These are phyloP conservation scores for Mucor saturninus DNA, from an alignment of 371 early-diverging fungal species.

Conservation along the genomic window DNA sequence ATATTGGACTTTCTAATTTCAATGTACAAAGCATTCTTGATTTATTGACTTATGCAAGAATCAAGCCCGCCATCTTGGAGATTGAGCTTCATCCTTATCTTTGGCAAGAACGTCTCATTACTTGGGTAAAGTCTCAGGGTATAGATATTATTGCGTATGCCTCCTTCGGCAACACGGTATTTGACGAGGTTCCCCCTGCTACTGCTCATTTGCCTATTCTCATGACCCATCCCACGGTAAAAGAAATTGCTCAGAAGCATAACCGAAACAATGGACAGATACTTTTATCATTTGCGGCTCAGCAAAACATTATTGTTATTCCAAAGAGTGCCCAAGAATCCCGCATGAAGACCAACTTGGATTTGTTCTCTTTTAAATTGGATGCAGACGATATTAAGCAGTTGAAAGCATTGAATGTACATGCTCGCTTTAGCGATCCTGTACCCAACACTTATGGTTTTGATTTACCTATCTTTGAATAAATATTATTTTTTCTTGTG, in stretches of 20 bases:
- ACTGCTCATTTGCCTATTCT: constrained; percentile 40
- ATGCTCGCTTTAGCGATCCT: constrained; percentile 44
- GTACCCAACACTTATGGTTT: constrained; percentile 30
- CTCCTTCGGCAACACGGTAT: constrained; percentile 11
- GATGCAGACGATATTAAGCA: constrained; percentile 34
- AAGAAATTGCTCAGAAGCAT: constrained; percentile 18
- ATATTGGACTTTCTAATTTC: constrained; percentile 72
- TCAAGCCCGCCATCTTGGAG: constrained; percentile 34
- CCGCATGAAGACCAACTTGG: constrained; percentile 51
- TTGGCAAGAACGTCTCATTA: constrained; percentile 12
- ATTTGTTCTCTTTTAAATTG: constrained; percentile 31
- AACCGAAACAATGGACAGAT: constrained; percentile 26
- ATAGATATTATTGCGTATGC: constrained; percentile 49
- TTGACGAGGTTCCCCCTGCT: constrained; percentile 45
- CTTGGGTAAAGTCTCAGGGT: constrained; percentile 6
- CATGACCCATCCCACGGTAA: constrained; percentile 37
- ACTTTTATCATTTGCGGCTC: constrained; percentile 61
- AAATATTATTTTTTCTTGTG: constrained; percentile 2
- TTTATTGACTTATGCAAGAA: constrained; percentile 40
- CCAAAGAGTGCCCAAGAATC: constrained; percentile 63
- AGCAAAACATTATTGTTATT: constrained; percentile 59
- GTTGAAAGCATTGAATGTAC: constrained; percentile 30
- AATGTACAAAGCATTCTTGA: constrained; percentile 41
- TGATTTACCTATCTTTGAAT: constrained; percentile 43
- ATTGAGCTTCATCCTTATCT: constrained; percentile 64